Evolutionary conservation across 192 early-diverging fungal species (phyloP).

Genomic region (Mortierella hygrophila): DNA sequence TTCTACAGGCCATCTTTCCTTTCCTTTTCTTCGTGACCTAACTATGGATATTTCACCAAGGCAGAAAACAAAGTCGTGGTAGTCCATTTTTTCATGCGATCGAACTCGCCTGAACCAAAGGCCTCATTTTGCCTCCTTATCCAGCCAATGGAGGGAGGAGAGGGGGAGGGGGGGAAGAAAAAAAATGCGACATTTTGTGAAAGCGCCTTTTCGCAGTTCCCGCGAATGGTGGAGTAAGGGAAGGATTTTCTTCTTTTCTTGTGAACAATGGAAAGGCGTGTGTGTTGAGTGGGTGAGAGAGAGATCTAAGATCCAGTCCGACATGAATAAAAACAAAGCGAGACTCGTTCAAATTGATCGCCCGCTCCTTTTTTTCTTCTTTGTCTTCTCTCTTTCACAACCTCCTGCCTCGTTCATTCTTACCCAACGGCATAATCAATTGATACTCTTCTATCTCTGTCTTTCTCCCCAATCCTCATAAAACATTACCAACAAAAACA

Average conservation of each 20-base stretch:
- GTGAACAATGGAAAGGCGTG: no score
- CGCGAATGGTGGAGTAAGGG: not conserved
- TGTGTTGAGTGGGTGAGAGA: no score
- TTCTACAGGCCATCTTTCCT: not conserved
- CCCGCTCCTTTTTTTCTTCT: not conserved
- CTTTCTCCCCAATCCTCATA: no score
- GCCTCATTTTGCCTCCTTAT: no score
- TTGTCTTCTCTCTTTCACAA: not conserved
- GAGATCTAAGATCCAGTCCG: no score
- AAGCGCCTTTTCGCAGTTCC: not conserved
- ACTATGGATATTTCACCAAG: not conserved
- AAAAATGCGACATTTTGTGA: no score
- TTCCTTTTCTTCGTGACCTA: not conserved
- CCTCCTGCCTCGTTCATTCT: not conserved
- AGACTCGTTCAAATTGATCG: not conserved
- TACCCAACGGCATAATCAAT: not conserved
- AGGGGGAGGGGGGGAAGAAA: no score
- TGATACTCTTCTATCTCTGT: no score
- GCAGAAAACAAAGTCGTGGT: not conserved
- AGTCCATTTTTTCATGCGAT: no score
- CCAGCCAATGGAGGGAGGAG: no score
- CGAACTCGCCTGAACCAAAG: no score
- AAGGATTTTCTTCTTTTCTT: not conserved
- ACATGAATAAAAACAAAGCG: no score
- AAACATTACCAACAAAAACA: not conserved